Evolutionary conservation across 805 yeast genomes (phyloP).

Genomic region (Lipomyces anomalus): DNA sequence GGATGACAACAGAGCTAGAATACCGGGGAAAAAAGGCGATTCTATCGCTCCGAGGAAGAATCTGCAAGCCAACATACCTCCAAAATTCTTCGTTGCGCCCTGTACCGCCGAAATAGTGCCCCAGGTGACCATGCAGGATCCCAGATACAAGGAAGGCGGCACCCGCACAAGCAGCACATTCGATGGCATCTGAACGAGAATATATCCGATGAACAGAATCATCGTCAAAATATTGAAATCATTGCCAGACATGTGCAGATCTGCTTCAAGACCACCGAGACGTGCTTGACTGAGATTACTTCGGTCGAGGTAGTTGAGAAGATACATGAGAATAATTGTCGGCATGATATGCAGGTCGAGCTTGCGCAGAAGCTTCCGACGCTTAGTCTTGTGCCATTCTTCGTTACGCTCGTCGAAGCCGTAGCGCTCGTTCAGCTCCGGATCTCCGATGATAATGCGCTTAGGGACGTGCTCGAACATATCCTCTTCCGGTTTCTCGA

Average conservation of each 20-base stretch:
- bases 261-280: slow-evolving; percentile 40
- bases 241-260: slow-evolving; percentile 38
- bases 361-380: slow-evolving; percentile 43
- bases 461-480: too few relatives aligned
- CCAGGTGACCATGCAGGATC: slow-evolving; percentile 45
- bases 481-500: too few relatives aligned
- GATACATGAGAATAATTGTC: slow-evolving; percentile 45
- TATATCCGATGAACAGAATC: slow-evolving; percentile 46
- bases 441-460: too few relatives aligned
- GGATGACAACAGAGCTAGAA: slow-evolving; percentile 46
- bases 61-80: slow-evolving; percentile 43
- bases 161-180: slow-evolving; percentile 43
- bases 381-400: slow-evolving; percentile 26
- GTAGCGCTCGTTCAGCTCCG: neutral
- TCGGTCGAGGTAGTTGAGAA: slow-evolving; percentile 47
- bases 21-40: slow-evolving; percentile 46
- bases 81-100: slow-evolving; percentile 42
- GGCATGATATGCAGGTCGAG: slow-evolving; percentile 48
- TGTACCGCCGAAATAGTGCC: slow-evolving; percentile 42
- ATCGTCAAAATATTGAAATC: slow-evolving; percentile 46
- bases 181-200: slow-evolving; percentile 45
- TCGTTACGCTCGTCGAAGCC: slow-evolving; percentile 7
- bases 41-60: slow-evolving; percentile 45
- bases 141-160: slow-evolving; percentile 47
- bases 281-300: slow-evolving; percentile 46